Conservation (phyloP, 2,329 filamentous ascomycete genomes). For the Nemania sp. region DNA sequence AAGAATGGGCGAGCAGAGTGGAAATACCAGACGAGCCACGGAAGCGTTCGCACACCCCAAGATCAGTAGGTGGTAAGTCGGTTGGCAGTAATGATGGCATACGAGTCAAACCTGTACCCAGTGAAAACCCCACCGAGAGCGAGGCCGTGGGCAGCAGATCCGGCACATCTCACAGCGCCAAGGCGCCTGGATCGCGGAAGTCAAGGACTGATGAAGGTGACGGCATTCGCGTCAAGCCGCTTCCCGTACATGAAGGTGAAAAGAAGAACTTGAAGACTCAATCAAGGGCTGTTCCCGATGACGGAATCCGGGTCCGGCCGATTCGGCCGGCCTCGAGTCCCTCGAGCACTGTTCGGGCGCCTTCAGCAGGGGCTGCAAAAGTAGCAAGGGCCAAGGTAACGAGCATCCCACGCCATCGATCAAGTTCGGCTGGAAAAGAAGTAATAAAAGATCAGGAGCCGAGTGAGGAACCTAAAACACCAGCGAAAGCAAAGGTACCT, state of each 20-base stretch:
- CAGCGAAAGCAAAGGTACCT: constrained; percentile 43
- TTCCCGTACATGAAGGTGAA: constrained; percentile 30
- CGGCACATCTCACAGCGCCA: constrained; percentile 30
- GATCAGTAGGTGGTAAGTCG: constrained; percentile 44
- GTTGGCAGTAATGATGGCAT: constrained; percentile 47
- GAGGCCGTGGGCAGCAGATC: constrained; percentile 32
- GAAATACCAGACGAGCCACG: constrained; percentile 52
- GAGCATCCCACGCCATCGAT: constrained; percentile 31
- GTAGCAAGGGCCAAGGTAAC: constrained; percentile 31
- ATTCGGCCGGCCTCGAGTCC: constrained; percentile 33
- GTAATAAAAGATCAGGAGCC: constrained; percentile 45
- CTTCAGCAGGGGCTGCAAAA: constrained; percentile 37
- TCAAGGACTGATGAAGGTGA: constrained; percentile 37
- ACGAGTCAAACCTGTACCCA: constrained; percentile 42
- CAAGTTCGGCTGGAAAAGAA: constrained; percentile 40
- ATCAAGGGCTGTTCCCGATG: constrained; percentile 37
- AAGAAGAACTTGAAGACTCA: constrained; percentile 34
- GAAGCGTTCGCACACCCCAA: constrained; percentile 45
- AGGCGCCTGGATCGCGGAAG: constrained; percentile 27
- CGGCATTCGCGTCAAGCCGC: constrained; percentile 38
- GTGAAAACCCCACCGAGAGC: constrained; percentile 31
- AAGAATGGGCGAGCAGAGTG: constrained; percentile 63
- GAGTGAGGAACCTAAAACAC: constrained; percentile 41
- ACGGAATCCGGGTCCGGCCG: constrained; percentile 44
- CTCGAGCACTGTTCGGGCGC: constrained; percentile 36